Conservation (phyloP, 495 filamentous ascomycete species). For the Cercophora sp. region DNA sequence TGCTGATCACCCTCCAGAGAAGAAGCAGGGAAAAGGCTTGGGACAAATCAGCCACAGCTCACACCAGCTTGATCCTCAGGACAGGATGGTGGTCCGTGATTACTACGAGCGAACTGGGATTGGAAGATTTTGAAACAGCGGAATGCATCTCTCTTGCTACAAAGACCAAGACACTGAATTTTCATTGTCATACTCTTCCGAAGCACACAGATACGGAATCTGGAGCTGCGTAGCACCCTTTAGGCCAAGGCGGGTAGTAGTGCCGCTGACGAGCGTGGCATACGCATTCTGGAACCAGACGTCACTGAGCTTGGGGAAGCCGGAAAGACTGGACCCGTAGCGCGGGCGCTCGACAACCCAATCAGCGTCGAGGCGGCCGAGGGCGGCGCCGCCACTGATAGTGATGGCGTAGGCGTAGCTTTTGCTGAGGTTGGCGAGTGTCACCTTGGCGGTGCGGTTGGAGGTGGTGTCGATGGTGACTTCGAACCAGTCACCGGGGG, state of each 20-base stretch:
- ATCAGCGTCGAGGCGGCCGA: conserved; percentile 25
- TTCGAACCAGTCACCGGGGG: conserved; percentile 27
- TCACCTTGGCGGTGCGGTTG: conserved; percentile 20
- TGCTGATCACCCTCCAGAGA: no score
- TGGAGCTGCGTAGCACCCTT: conserved; percentile 27
- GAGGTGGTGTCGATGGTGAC: conserved; percentile 26
- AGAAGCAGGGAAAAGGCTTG: no score
- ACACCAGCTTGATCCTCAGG: no score
- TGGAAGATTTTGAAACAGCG: not conserved
- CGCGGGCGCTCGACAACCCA: conserved; percentile 28
- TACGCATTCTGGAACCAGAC: conserved; percentile 28
- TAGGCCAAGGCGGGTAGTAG: conserved; percentile 13
- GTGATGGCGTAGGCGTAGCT: conserved; percentile 12
- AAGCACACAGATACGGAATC: conserved; percentile 18
- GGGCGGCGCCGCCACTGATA: conserved; percentile 14
- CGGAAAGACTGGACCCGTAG: conserved; percentile 18
- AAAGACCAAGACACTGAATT: conserved; percentile 10
- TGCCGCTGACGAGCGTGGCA: conserved; percentile 2
- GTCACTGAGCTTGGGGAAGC: conserved; percentile 25
- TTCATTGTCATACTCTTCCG: conserved; percentile 16
- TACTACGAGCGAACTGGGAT: not conserved
- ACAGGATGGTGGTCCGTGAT: no score
- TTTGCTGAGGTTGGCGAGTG: conserved; percentile 19
- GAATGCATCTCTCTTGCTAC: not conserved
- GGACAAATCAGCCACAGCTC: no score